Evolutionary conservation across 2,329 filamentous ascomycete genomes (phyloP).

Genomic region (Fusarium pininemorale): DNA sequence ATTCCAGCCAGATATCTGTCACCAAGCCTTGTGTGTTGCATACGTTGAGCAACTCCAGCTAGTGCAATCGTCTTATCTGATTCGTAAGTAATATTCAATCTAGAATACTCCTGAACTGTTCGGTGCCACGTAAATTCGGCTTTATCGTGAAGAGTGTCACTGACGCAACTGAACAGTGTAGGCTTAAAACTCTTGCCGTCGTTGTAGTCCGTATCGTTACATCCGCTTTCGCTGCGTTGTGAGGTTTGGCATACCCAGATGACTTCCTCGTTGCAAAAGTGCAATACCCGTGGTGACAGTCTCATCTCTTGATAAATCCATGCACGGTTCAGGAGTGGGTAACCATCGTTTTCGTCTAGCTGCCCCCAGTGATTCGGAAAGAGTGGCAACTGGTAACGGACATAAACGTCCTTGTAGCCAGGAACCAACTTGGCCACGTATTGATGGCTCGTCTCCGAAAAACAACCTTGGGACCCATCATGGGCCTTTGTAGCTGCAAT

Average conservation of each 20-base stretch:
- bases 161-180: neutral
- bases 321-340: neutral
- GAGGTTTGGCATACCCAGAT: neutral
- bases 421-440: neutral
- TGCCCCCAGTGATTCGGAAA: neutral
- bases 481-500: neutral
- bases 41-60: neutral
- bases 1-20: neutral
- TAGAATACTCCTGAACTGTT: neutral
- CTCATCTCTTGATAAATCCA: neutral
- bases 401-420: neutral
- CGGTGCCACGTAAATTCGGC: neutral
- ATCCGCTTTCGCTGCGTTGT: neutral
- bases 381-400: accelerated
- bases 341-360: accelerated
- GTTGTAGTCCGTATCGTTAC: neutral
- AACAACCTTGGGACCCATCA: neutral
- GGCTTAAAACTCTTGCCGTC: neutral
- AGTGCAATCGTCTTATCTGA: neutral
- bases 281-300: neutral
- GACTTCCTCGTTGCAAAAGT: neutral
- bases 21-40: neutral
- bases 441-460: neutral
- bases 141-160: accelerated
- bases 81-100: neutral